Evolutionary conservation across 2,329 filamentous ascomycete genomes (phyloP).

Genomic region (Periconia sp.): DNA sequence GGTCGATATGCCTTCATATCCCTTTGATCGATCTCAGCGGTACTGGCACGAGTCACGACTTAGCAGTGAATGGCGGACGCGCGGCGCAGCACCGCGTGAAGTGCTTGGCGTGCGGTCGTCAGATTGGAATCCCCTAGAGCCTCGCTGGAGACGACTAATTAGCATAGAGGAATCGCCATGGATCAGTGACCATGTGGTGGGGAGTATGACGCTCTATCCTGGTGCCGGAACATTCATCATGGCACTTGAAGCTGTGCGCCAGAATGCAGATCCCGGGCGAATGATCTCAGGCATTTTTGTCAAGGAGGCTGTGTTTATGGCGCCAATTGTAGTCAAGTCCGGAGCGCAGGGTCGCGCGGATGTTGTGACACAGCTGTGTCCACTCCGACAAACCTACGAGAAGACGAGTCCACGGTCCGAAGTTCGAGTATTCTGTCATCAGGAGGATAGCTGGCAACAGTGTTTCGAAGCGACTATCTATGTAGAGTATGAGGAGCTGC

Average conservation of each 20-base stretch:
- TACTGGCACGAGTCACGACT: conserved; percentile 21
- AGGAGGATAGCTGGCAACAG: too few species aligned
- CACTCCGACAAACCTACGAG: too few species aligned
- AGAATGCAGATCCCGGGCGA: too few species aligned
- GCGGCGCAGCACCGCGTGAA: background rate
- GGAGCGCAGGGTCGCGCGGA: too few species aligned
- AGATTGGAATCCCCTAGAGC: conserved; percentile 1
- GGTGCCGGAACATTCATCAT: conserved; percentile 41
- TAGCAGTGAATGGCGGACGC: background rate
- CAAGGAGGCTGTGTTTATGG: too few species aligned
- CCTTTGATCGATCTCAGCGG: conserved; percentile 29
- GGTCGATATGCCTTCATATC: conserved; percentile 32
- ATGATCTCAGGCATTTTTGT: too few species aligned
- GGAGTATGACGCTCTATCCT: conserved; percentile 33
- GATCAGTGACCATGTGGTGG: conserved; percentile 13
- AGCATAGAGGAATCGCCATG: conserved; percentile 9
- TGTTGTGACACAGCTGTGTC: too few species aligned
- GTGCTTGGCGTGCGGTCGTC: conserved; percentile 6
- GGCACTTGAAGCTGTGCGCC: conserved; percentile 41
- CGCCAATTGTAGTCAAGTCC: too few species aligned
- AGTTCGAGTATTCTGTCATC: too few species aligned
- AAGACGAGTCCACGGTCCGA: too few species aligned
- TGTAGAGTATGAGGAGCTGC: too few species aligned
- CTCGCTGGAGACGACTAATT: conserved; percentile 10
- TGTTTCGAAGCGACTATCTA: too few species aligned